A percentile compares a stretch with the other conserved stretches of the same genome.
These are phyloP conservation scores for Musa beccarii DNA, from an alignment of 176 grass and related monocot species.

Conservation along the genomic window DNA sequence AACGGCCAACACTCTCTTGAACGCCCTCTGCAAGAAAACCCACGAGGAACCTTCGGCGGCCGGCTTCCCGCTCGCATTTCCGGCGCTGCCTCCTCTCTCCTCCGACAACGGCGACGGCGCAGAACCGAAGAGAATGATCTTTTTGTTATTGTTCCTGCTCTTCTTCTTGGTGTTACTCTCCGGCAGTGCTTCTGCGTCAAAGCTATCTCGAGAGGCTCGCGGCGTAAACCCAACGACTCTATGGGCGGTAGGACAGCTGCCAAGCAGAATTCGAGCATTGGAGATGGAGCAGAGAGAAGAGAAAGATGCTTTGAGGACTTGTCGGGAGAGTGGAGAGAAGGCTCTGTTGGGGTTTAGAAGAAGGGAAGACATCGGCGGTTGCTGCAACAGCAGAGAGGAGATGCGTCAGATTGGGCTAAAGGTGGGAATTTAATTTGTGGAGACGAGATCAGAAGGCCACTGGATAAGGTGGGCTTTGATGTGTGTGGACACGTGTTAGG, in stretches of 20 bases:
- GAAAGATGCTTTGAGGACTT: background rate
- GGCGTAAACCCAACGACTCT: background rate
- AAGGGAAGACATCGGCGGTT: constrained; percentile 4
- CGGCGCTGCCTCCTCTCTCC: background rate
- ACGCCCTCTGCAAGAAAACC: constrained; percentile 34
- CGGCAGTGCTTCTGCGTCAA: constrained; percentile 2
- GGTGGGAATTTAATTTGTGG: background rate
- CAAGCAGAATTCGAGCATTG: background rate
- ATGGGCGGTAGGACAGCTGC: background rate
- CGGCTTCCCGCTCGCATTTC: background rate
- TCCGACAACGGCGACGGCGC: constrained; percentile 44
- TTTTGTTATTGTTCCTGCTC: constrained; percentile 26
- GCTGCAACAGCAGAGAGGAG: background rate
- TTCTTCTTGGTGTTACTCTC: constrained; percentile 18
- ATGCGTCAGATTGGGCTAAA: background rate
- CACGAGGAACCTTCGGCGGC: constrained; percentile 5
- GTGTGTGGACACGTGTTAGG: background rate
- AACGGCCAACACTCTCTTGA: constrained; percentile 43
- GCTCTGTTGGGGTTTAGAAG: constrained; percentile 5
- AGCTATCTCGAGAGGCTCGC: constrained; percentile 11
- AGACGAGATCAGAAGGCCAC: background rate
- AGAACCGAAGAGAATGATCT: constrained; percentile 71
- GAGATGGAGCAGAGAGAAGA: background rate
- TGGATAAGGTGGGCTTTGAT: background rate
- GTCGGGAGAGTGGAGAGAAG: background rate